Evolutionary conservation across 2,329 filamentous ascomycete species (phyloP).

Genomic region (Penicillium sp.): DNA sequence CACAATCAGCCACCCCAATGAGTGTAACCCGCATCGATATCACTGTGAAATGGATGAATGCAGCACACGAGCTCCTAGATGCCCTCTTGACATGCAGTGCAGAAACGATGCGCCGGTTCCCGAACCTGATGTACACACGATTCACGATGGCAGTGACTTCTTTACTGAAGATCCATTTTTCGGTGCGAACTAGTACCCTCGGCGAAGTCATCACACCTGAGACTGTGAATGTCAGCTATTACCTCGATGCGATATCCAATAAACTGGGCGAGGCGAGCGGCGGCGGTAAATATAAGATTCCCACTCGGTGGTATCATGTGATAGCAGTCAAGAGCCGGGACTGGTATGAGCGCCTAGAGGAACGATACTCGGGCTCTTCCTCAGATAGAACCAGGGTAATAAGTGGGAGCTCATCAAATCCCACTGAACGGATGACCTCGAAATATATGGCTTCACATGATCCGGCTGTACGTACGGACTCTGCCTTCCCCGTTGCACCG

Average conservation of each 20-base stretch:
- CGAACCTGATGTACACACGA: conserved; percentile 36
- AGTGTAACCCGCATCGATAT: conserved; percentile 38
- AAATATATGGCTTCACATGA: conserved; percentile 10
- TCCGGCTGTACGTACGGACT: conserved; percentile 6
- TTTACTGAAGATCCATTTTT: conserved; percentile 37
- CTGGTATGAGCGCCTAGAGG: conserved; percentile 34
- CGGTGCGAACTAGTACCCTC: conserved; percentile 30
- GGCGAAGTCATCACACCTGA: conserved; percentile 33
- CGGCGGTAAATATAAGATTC: conserved; percentile 34
- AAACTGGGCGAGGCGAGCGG: conserved; percentile 36
- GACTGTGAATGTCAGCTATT: conserved; percentile 31
- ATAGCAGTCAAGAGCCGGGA: conserved; percentile 33
- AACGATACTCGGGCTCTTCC: conserved; percentile 18
- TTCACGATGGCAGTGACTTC: conserved; percentile 34
- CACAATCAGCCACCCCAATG: conserved; percentile 15
- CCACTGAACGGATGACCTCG: conserved; percentile 6
- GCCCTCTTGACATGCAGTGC: conserved; percentile 33
- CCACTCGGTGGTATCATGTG: conserved; percentile 34
- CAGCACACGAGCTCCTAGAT: conserved; percentile 35
- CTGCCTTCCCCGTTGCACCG: conserved; percentile 14
- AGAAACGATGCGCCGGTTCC: conserved; percentile 34
- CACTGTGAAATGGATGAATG: conserved; percentile 40
- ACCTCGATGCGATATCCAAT: conserved; percentile 31
- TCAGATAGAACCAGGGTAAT: conserved; percentile 7
- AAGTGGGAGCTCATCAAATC: conserved; percentile 16